phyloP scores from a whole-genome alignment of 2,329 filamentous ascomycete genomes.

The Rutstroemia sp. region DNA sequence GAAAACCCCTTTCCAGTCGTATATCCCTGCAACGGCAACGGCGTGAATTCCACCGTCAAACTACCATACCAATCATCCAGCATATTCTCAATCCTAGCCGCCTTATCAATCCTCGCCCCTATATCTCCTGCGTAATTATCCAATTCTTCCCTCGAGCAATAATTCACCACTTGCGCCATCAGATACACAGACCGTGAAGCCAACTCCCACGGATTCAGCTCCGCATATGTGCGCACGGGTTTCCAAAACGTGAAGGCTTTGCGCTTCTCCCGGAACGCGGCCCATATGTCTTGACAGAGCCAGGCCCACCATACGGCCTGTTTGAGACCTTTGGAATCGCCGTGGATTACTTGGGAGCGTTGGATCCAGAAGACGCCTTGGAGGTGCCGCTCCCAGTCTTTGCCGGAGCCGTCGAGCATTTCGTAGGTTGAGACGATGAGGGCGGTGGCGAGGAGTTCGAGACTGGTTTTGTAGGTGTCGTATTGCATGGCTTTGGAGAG shows the following conservation, averaged over 20 bases:
- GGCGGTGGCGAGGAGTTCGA: slow-evolving; percentile 51
- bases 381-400: slow-evolving; percentile 53
- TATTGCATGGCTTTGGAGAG: slow-evolving; percentile 52
- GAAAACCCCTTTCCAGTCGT: too few relatives aligned
- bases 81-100: too few relatives aligned
- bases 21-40: too few relatives aligned
- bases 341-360: slow-evolving; percentile 52
- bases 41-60: too few relatives aligned
- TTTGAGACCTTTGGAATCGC: slow-evolving; percentile 47
- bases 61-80: too few relatives aligned
- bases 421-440: slow-evolving; percentile 57
- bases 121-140: too few relatives aligned
- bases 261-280: slow-evolving; percentile 51
- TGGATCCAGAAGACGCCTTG: slow-evolving; percentile 62
- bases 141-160: slow-evolving; percentile 43
- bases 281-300: slow-evolving; percentile 60
- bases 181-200: slow-evolving; percentile 47
- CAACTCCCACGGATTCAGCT: slow-evolving; percentile 45
- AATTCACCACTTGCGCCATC: slow-evolving; percentile 49
- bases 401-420: slow-evolving; percentile 52
- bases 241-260: slow-evolving; percentile 51
- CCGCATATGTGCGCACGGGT: slow-evolving; percentile 40
- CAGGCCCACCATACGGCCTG: slow-evolving; percentile 59
- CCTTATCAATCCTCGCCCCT: too few relatives aligned
- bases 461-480: slow-evolving; percentile 47